Evolutionary conservation across 805 yeast genomes (phyloP).

Genomic region (Schizosaccharomyces lindneri): DNA sequence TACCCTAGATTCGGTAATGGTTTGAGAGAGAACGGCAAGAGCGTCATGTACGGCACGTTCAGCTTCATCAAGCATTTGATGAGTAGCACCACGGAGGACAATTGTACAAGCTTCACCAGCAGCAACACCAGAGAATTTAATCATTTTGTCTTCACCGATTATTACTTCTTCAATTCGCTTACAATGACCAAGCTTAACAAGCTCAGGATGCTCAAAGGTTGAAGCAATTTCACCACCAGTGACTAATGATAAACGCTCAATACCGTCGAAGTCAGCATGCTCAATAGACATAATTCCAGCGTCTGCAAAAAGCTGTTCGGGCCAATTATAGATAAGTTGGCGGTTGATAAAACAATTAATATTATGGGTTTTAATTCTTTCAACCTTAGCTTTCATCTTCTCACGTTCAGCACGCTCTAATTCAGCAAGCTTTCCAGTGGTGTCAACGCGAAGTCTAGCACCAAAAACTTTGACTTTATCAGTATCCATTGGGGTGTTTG

Average conservation of each 20-base stretch:
- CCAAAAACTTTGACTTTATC: constrained; percentile 95
- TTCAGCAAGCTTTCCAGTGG: constrained; percentile 81
- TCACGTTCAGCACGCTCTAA: constrained; percentile 81
- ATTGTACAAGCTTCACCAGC: constrained; percentile 92
- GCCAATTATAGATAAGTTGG: constrained; percentile 92
- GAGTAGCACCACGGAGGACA: constrained; percentile 91
- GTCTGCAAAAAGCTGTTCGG: constrained; percentile 83
- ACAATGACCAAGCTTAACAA: constrained; percentile 68
- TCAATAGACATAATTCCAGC: constrained; percentile 73
- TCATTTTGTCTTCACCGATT: constrained; percentile 73
- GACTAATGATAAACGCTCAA: constrained; percentile 83
- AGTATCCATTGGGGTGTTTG: constrained; percentile 78
- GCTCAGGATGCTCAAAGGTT: constrained; percentile 79
- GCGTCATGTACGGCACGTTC: constrained; percentile 96
- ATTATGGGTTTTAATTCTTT: constrained; percentile 65
- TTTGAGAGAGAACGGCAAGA: constrained; percentile 77
- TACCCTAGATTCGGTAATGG: constrained; percentile 76
- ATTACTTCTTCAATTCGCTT: constrained; percentile 72
- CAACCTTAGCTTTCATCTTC: constrained; percentile 76
- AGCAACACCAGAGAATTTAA: constrained; percentile 83
- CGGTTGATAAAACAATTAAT: constrained; percentile 82
- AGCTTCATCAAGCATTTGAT: constrained; percentile 85
- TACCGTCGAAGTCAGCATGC: constrained; percentile 96
- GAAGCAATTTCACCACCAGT: constrained; percentile 97
- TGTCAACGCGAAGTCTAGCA: constrained; percentile 88